Base-by-base conservation (phyloP, 176 grass and related monocot species). In the Triticum monococcum region DNA sequence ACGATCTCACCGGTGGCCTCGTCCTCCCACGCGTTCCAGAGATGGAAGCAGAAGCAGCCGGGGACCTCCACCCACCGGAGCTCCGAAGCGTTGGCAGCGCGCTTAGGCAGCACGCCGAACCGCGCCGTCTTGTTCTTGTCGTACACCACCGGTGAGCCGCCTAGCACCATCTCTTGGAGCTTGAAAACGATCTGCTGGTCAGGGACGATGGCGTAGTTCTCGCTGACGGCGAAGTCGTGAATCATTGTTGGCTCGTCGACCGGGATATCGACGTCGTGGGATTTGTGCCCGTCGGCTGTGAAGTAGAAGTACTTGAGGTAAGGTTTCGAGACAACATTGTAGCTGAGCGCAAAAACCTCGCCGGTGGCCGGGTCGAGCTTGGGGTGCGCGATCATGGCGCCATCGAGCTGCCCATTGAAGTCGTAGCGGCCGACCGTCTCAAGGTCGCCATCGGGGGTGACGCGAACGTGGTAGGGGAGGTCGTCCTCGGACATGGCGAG, bases 401-500 rank as follows among this genome's bases (percentile, higher is more conserved):
- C 32, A 4, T 62, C 79, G 76, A 98, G 94, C 80, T 96, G 92
- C 0, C 93, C 92, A 9, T 54, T 38, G 88, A 98, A 98, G 83
- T 98, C 79, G 63, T 86, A 94, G 5, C 94, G 78, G 1, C 87
- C 94, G 25, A 92, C 92, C 6, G 97, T 98, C 63, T 92, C 67
- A 64, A 98, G 91, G 54, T 98, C 94, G 7, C 92, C 97, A 37
- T 85, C 84, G 26, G 54, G 20, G 1, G 92, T 94, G 61, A 98
- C 40, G n/a, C 90, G 90, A 30, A 98, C 97, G 68, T 98, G 94
- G 85, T 98, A 98, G 1, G 97, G 97, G 50, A 94, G 92, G 89
- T 98, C 97, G 75, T 98, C 94, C 86, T 98, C 97, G 4, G 97
- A 98, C 97, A 98, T 98, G 92, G 97, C 97, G 78, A 98, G 92